These are phyloP conservation scores for Teratosphaeria zuluensis DNA, from an alignment of 2,329 filamentous ascomycete genomes.

Conservation along the genomic window DNA sequence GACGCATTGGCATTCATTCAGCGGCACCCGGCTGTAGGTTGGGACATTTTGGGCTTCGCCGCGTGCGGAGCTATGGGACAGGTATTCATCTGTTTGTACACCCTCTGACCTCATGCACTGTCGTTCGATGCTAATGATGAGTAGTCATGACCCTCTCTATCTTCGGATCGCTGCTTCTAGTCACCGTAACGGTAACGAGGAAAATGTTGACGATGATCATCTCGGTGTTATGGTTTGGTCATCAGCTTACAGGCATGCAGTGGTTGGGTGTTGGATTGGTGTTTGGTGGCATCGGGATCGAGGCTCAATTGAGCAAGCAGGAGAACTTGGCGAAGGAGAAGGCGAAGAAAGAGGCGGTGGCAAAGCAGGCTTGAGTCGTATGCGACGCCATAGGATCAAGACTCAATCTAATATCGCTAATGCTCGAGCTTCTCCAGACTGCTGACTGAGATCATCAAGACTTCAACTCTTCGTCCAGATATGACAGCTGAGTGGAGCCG, in stretches of 20 bases:
- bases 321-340: slow-evolving; percentile 77
- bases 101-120: neutral
- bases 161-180: slow-evolving; percentile 83
- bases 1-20: slow-evolving; percentile 74
- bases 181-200: slow-evolving; percentile 91
- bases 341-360: slow-evolving; percentile 37
- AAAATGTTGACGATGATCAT: slow-evolving; percentile 99
- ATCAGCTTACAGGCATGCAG: slow-evolving; percentile 77
- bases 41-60: slow-evolving; percentile 82
- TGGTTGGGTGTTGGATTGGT: slow-evolving; percentile 88
- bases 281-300: slow-evolving; percentile 89
- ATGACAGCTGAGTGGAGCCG: too few species aligned
- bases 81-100: slow-evolving; percentile 69
- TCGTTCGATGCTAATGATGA: slow-evolving; percentile 1
- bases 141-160: slow-evolving; percentile 61
- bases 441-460: too few species aligned
- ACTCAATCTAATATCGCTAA: too few species aligned
- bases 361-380: neutral
- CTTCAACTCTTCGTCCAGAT: too few species aligned
- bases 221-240: slow-evolving; percentile 89
- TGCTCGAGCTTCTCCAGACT: too few species aligned
- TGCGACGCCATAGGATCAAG: neutral
- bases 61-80: slow-evolving; percentile 87
- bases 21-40: slow-evolving; percentile 69
- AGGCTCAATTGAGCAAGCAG: slow-evolving; percentile 67